Conservation (phyloP, 1,139 yeast genomes). For the Pichia sp. region DNA sequence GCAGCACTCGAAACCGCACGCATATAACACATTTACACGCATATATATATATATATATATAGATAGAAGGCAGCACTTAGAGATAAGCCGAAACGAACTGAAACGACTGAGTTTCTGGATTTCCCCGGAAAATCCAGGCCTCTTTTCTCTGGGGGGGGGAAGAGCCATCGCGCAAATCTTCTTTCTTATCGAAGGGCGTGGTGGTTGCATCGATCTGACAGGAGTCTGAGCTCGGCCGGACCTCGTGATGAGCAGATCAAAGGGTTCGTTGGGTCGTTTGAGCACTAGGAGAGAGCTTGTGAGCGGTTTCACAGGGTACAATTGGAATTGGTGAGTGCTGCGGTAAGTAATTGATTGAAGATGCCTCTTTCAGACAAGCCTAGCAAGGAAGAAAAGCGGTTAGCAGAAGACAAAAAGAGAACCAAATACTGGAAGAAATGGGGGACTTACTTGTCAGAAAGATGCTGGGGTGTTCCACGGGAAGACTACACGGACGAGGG, state of each 20-base stretch:
- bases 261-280: not conserved
- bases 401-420: constrained; percentile 53
- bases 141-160: no score
- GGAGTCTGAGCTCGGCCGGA: not conserved
- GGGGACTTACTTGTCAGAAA: constrained; percentile 90
- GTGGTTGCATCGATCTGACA: not conserved
- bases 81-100: not conserved
- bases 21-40: not conserved
- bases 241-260: not conserved
- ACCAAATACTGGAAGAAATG: constrained; percentile 75
- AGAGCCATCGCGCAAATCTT: no score
- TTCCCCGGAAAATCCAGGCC: no score
- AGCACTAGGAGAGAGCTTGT: not conserved
- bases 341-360: not conserved
- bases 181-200: not conserved
- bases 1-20: not conserved
- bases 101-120: not conserved
- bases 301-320: not conserved
- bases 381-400: constrained; percentile 58
- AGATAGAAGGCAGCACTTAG: not conserved
- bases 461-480: constrained; percentile 93
- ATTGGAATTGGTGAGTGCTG: not conserved
- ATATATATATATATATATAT: not conserved
- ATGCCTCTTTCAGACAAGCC: constrained; percentile 19
- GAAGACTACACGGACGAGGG: constrained; percentile 88